A percentile compares a stretch with the other conserved stretches of the same genome.
Conservation (phyloP, 306 rosid genomes). For the Cucumis sativus region DNA sequence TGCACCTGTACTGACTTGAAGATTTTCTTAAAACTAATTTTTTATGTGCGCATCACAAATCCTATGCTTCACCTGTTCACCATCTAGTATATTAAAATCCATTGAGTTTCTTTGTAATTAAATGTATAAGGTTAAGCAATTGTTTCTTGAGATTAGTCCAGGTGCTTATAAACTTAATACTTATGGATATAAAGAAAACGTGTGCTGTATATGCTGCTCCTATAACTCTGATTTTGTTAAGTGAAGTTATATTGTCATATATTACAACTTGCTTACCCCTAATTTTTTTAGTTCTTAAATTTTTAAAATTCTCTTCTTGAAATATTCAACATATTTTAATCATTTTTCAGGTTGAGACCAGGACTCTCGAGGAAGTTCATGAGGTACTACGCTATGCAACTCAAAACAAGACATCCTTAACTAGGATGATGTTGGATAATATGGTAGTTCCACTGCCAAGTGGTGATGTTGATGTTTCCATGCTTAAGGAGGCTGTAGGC, state of each 20-base stretch:
- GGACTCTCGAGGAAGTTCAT: conserved; percentile 73
- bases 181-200: not conserved
- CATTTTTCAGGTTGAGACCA: conserved; percentile 70
- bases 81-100: not conserved
- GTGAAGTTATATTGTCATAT: not conserved
- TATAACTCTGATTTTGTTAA: not conserved
- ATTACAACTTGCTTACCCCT: not conserved
- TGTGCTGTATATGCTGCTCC: not conserved
- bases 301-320: not conserved
- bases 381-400: conserved; percentile 57
- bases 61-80: not conserved
- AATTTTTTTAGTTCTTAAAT: not conserved
- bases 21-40: not conserved
- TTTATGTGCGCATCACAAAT: not conserved
- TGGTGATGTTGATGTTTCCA: conserved; percentile 63
- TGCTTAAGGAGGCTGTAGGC: conserved; percentile 74
- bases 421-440: conserved; percentile 89
- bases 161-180: not conserved
- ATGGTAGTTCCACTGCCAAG: conserved; percentile 76
- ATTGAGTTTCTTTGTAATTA: not conserved
- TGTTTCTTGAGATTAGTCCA: not conserved
- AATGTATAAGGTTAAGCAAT: not conserved
- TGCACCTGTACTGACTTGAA: not conserved
- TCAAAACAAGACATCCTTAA: conserved; percentile 62
- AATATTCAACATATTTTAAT: not conserved